Base-by-base conservation (phyloP, 208 protist genomes). In the Polymyxa betae region DNA sequence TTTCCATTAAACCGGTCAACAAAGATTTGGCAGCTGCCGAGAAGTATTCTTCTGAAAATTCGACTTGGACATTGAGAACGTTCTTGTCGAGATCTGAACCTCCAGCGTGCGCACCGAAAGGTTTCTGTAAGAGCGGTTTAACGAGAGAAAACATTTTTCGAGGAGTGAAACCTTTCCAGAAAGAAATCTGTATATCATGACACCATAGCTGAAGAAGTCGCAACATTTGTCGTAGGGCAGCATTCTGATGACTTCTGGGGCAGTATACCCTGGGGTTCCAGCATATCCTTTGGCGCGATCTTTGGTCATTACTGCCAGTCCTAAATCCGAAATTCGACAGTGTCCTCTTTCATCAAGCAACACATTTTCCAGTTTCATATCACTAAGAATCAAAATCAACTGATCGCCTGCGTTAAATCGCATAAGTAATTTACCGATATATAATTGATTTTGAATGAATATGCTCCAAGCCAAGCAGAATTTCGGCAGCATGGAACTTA, bases 301-400 rank as follows among this genome's bases (percentile, higher is more conserved):
- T 20, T 82, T 82, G 5, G 72, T 82, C 72, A 82, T 35, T n/a
- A 91, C 68, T 1, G 78, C 90, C n/a, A 96, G 89, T 29, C 97
- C 97, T 93, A 98, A 98, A 93, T 98, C 97, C 0, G 95, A 96
- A 0, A 98, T 92, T 44, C 96, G 96, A 38, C 97, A 93, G 89
- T 98, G 94, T 0, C 97, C 97, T 5, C 95, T 40, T 16, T 35
- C 40, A 64, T 92, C 90, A 0, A 96, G 52, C 0, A 96, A 60
- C 5, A 96, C 49, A 88, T 96, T 96, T 77, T 95, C 93, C 0
- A 94, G 95, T 89, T 95, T 95, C 0, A 96, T 66, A 89, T 95
- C 94, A 20, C 95, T 54, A 60, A 29, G 92, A 94, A 96, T 49
- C 95, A 90, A 68, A 96, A 92, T 38, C 91, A 94, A 20, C 90